Conservation (phyloP, 192 early-diverging fungal genomes). For the Coemansia sp. region DNA sequence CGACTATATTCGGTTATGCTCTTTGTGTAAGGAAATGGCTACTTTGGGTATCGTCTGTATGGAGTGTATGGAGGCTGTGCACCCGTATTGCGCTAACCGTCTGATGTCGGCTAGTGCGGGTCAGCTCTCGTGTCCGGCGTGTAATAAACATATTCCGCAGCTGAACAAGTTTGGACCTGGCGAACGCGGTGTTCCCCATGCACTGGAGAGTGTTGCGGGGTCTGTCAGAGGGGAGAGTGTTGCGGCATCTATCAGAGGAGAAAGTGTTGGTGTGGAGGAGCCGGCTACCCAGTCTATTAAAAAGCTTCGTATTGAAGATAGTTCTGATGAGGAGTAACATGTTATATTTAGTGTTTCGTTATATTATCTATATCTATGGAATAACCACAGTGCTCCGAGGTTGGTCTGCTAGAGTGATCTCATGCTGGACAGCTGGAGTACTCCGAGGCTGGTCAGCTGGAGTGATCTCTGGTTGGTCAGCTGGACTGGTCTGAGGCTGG, state of each 20-base stretch:
- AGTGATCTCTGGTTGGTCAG: too few species aligned
- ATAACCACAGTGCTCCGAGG: too few species aligned
- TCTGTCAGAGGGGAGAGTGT: neutral
- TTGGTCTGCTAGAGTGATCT: too few species aligned
- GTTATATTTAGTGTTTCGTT: neutral
- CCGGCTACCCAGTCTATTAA: neutral
- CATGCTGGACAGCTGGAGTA: too few species aligned
- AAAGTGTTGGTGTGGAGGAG: neutral
- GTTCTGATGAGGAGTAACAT: neutral
- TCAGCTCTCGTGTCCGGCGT: slow-evolving; percentile 22
- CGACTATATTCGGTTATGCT: slow-evolving; percentile 32
- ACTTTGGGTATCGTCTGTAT: slow-evolving; percentile 29
- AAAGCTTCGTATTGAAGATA: neutral
- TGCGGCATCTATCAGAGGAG: too few species aligned
- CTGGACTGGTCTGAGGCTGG: neutral
- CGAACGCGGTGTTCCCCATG: slow-evolving; percentile 21
- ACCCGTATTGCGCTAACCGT: slow-evolving; percentile 38
- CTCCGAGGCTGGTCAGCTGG: neutral
- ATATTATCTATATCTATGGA: too few species aligned
- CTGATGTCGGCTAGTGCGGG: neutral
- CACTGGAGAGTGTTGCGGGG: neutral
- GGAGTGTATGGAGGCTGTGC: slow-evolving; percentile 23
- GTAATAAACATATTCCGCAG: slow-evolving; percentile 15
- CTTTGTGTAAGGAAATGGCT: slow-evolving; percentile 42
- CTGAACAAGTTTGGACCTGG: slow-evolving; percentile 32